phyloP scores from a whole-genome alignment of 2,329 filamentous ascomycete genomes.

The Trichophyton simii region DNA sequence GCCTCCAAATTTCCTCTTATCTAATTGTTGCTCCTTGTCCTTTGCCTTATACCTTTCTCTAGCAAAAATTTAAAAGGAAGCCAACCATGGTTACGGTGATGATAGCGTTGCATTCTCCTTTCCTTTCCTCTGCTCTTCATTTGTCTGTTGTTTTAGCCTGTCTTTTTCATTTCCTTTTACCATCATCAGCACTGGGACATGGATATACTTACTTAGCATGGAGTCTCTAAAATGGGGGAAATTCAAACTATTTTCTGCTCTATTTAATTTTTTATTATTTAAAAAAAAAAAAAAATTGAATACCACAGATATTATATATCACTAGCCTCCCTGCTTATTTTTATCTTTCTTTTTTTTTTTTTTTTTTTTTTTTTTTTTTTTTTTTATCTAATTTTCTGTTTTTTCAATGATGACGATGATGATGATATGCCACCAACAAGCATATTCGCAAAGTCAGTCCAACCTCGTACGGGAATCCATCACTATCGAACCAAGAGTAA shows the following conservation, averaged over 20 bases:
- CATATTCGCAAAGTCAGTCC: not conserved
- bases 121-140: not conserved
- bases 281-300: no score
- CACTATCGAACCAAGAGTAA: not conserved
- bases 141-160: not conserved
- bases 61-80: constrained; percentile 1
- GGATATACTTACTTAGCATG: not conserved
- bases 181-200: not conserved
- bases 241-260: not conserved
- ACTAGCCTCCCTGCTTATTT: not conserved
- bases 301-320: not conserved
- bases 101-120: not conserved
- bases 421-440: not conserved
- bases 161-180: not conserved
- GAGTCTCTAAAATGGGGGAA: not conserved
- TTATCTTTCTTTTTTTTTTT: not conserved
- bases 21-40: not conserved
- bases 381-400: not conserved
- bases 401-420: not conserved
- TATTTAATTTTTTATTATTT: not conserved
- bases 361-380: not conserved
- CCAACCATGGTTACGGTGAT: not conserved
- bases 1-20: no score
- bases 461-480: not conserved
- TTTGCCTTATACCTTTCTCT: not conserved